phyloP scores from a whole-genome alignment of 768 basidiomycete species.

The Candolleomyces eurysporus region DNA sequence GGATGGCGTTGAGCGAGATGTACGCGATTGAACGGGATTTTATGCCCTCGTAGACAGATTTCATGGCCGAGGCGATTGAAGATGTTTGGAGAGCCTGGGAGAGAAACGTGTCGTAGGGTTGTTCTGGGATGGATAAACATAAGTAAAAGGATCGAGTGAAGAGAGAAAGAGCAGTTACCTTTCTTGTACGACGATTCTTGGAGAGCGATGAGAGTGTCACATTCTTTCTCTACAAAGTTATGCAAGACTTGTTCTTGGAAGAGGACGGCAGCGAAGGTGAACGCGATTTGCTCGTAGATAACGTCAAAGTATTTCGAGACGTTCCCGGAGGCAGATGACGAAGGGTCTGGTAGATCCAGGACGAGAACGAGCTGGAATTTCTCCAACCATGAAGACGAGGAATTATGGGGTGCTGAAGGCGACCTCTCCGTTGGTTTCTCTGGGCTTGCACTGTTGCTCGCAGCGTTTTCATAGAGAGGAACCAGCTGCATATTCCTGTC shows the following conservation, averaged over 20 bases:
- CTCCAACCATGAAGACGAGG: constrained; percentile 49
- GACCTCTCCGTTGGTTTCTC: constrained; percentile 22
- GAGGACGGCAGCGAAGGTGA: constrained; percentile 87
- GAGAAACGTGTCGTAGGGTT: constrained; percentile 56
- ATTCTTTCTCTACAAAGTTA: constrained; percentile 84
- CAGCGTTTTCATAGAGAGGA: no score
- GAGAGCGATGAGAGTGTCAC: constrained; percentile 64
- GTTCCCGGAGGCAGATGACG: constrained; percentile 77
- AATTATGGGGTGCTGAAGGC: constrained; percentile 31
- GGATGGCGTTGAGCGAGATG: constrained; percentile 73
- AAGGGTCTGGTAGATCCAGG: constrained; percentile 87
- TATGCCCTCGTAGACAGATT: constrained; percentile 74
- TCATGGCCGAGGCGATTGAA: constrained; percentile 78
- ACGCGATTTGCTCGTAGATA: constrained; percentile 86
- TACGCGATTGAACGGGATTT: constrained; percentile 75
- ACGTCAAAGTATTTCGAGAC: constrained; percentile 79
- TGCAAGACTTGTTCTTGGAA: constrained; percentile 87
- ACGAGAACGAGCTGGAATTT: constrained; percentile 87
- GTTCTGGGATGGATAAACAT: constrained; percentile 38
- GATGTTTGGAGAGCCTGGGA: constrained; percentile 60
- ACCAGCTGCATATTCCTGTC: no score
- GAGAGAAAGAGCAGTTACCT: constrained; percentile 37
- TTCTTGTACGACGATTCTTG: constrained; percentile 69
- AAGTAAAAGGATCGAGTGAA: constrained; percentile 2
- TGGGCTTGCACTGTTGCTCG: neutral